Conservation (phyloP, 108 stramenopile genomes). For the Skeletonema marinoi region DNA sequence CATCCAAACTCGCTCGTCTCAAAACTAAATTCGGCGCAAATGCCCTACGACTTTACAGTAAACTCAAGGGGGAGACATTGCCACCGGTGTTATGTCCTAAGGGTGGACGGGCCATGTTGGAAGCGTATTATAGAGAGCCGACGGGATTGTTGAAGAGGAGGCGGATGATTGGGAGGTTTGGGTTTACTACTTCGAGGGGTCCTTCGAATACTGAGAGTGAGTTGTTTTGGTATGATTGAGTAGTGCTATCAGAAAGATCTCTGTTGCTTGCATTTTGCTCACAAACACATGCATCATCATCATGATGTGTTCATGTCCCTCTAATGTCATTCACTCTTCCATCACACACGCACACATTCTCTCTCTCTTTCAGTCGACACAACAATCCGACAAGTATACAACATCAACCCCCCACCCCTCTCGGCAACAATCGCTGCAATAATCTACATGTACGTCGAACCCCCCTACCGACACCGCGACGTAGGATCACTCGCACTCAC, state of each 20-base stretch:
- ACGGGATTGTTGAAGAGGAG: slow-evolving; percentile 11
- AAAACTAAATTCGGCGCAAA: slow-evolving; percentile 60
- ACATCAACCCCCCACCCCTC: slow-evolving; percentile 29
- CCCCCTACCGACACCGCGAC: slow-evolving; percentile 51
- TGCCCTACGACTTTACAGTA: slow-evolving; percentile 51
- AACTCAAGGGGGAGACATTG: slow-evolving; percentile 39
- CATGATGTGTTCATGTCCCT: neutral
- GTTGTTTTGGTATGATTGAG: neutral
- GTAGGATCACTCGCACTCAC: slow-evolving; percentile 73
- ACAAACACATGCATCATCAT: neutral
- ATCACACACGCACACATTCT: neutral
- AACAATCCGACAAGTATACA: slow-evolving; percentile 69
- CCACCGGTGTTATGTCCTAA: slow-evolving; percentile 68
- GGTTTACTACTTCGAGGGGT: slow-evolving; percentile 71
- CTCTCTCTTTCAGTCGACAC: slow-evolving; percentile 46
- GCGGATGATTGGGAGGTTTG: slow-evolving; percentile 74
- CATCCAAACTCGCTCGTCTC: slow-evolving; percentile 30
- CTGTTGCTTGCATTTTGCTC: neutral
- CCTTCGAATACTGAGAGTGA: slow-evolving; percentile 55
- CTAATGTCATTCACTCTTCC: neutral
- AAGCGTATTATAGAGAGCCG: slow-evolving; percentile 54
- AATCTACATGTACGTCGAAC: slow-evolving; percentile 86
- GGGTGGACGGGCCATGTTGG: slow-evolving; percentile 65
- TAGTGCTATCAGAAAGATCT: too few species aligned
- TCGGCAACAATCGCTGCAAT: slow-evolving; percentile 65